Conservation (phyloP, 2,329 filamentous ascomycete genomes). For the Aplosporella prunicola region DNA sequence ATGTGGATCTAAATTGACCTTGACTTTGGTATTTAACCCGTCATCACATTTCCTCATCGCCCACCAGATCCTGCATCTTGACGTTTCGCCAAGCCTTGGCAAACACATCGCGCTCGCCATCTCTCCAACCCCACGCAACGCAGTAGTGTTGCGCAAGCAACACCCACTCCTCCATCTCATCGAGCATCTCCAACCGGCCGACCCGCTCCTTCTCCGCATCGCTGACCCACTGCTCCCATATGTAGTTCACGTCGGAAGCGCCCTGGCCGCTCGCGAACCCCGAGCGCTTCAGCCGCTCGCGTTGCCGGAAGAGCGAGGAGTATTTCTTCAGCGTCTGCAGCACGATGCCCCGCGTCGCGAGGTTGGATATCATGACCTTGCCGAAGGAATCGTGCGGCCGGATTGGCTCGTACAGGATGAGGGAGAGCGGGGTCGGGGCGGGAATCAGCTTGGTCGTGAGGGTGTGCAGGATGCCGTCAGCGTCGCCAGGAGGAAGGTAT, state of each 20-base stretch:
- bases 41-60: conserved; percentile 3
- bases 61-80: neutral
- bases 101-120: conserved; percentile 23
- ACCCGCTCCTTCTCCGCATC: conserved; percentile 68
- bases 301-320: conserved; percentile 58
- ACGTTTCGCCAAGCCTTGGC: conserved; percentile 4
- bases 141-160: conserved; percentile 83
- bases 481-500: conserved; percentile 62
- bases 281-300: conserved; percentile 52
- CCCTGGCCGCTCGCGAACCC: conserved; percentile 53
- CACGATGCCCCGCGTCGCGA: conserved; percentile 69
- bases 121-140: conserved; percentile 77
- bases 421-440: conserved; percentile 41
- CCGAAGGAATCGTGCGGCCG: conserved; percentile 79
- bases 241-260: conserved; percentile 53
- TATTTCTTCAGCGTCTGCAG: conserved; percentile 76
- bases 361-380: conserved; percentile 82
- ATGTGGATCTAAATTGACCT: too few relatives aligned
- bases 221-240: conserved; percentile 69
- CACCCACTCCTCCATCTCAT: conserved; percentile 92
- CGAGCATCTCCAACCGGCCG: conserved; percentile 71
- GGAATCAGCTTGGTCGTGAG: conserved; percentile 28
- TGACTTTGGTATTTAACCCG: too few relatives aligned
- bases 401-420: conserved; percentile 85
- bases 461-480: conserved; percentile 50